phyloP scores from a whole-genome alignment of 306 rosid species.

The Prunus dulcis region DNA sequence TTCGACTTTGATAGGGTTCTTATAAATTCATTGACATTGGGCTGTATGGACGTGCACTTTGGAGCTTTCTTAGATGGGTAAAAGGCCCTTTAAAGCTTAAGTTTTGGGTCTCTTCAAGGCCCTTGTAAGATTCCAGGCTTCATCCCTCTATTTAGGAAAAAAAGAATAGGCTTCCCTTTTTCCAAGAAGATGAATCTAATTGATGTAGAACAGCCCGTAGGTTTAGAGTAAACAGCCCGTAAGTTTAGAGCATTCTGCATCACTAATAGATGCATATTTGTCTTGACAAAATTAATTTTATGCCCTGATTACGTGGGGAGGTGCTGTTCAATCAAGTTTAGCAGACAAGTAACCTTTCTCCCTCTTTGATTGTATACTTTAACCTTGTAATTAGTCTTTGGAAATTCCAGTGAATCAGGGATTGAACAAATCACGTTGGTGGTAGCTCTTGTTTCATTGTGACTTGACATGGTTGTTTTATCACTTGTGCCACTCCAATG shows the following conservation, averaged over 20 bases:
- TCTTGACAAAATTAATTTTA: background rate
- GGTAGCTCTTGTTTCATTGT: background rate
- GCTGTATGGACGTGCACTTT: too few species aligned
- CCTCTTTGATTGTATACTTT: background rate
- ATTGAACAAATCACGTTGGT: background rate
- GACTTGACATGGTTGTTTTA: background rate
- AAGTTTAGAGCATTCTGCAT: too few species aligned
- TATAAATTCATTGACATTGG: too few species aligned
- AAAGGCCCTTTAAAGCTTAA: too few species aligned
- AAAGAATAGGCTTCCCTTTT: too few species aligned
- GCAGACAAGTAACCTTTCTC: background rate
- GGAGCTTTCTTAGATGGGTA: too few species aligned
- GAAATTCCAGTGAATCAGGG: background rate
- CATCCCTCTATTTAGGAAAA: background rate
- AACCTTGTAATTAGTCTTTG: background rate
- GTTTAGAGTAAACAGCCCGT: too few species aligned
- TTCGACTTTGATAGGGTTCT: too few species aligned
- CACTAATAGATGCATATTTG: background rate
- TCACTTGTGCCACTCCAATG: background rate
- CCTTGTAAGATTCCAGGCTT: background rate
- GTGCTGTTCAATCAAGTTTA: background rate
- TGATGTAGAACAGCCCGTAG: too few species aligned
- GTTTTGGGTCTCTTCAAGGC: background rate
- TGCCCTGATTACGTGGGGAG: background rate
- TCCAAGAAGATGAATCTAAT: background rate